These are phyloP conservation scores for Calocybe gambosa DNA, from an alignment of 1,284 basidiomycete genomes.

Conservation along the genomic window DNA sequence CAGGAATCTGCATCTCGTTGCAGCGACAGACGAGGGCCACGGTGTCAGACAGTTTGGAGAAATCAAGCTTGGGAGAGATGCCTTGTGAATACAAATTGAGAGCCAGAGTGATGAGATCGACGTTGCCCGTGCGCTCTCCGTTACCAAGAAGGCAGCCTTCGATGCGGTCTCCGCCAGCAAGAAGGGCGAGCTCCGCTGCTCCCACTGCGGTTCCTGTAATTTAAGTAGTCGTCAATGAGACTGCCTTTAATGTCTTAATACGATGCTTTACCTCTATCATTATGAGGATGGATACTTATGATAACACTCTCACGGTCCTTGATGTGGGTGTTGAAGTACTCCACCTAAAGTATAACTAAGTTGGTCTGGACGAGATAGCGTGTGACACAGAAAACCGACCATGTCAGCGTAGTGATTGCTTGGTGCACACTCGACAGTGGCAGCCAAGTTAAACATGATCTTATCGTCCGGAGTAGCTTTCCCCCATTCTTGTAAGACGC, in stretches of 20 bases:
- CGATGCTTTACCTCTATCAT: conserved; percentile 63
- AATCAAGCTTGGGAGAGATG: conserved; percentile 74
- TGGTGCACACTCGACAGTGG: conserved; percentile 85
- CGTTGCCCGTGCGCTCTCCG: conserved; percentile 89
- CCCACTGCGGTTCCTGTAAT: conserved; percentile 74
- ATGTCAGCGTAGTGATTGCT: conserved; percentile 90
- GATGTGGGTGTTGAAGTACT: conserved; percentile 77
- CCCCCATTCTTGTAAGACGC: conserved; percentile 74
- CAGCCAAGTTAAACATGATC: conserved; percentile 90
- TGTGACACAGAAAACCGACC: conserved; percentile 29
- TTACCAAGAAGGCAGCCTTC: conserved; percentile 91
- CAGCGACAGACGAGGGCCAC: conserved; percentile 83
- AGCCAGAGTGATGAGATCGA: conserved; percentile 86
- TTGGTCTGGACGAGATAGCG: not conserved
- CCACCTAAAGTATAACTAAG: conserved; percentile 47
- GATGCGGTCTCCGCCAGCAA: conserved; percentile 84
- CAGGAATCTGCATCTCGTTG: conserved; percentile 84
- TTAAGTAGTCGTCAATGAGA: not conserved
- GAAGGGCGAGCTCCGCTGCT: conserved; percentile 77
- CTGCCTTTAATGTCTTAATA: not conserved
- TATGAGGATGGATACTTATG: conserved; percentile 86
- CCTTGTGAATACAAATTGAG: conserved; percentile 90
- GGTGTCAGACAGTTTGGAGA: conserved; percentile 75
- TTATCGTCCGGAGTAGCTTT: conserved; percentile 58
- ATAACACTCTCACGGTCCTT: conserved; percentile 73